Evolutionary conservation across 352 stramenopile species (phyloP), one percentile per base, ranked within the genome.

Genomic region (Plasmopara halstedii): DNA sequence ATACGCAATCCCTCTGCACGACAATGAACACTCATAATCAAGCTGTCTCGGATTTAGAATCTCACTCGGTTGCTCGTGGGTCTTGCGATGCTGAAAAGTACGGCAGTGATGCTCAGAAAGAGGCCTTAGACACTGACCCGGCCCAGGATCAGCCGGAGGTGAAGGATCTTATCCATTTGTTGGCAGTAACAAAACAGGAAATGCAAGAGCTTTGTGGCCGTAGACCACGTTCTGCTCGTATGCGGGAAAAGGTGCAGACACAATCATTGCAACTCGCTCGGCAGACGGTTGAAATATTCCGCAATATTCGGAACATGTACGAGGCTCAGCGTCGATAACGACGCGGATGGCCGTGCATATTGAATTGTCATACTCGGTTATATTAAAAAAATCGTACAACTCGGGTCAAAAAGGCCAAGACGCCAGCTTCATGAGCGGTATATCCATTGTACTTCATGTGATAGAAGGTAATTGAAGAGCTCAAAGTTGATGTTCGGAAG

Each of bases 231-330:
- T 88, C 76, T n/a, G 71, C 68, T 14, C 76, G 76, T 7, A 70
- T 85, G 42, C 76, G 76, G 15, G 67, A 83, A 41, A 88, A 88
- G 44, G 47, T 85, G 20, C 76, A 88, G 50, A 46, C 46, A 17
- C 76, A 85, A 40, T 81, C 76, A 9, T 11, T 83, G 11, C 64
- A 82, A 23, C 63, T 88, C 1, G 61, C 76, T 11, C 56, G 64
- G 6, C 69, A 88, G 54, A 69, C 70, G 20, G 58, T 82, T 31
- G 72, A 84, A 42, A 72, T 88, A 36, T 71, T 88, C 33, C 69
- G 72, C 27, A 85, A 72, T 22, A 79, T 84, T 21, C 50, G 40
- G 19, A 53, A 62, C 22, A 77, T 75, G 67, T 69, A 73, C 53
- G 52, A 32, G 13, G 49, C 60, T 11, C 46, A 62, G 20, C 55